These are phyloP conservation scores for Bruguiera gymnorhiza DNA, from an alignment of 345 rosid species.

Conservation along the genomic window DNA sequence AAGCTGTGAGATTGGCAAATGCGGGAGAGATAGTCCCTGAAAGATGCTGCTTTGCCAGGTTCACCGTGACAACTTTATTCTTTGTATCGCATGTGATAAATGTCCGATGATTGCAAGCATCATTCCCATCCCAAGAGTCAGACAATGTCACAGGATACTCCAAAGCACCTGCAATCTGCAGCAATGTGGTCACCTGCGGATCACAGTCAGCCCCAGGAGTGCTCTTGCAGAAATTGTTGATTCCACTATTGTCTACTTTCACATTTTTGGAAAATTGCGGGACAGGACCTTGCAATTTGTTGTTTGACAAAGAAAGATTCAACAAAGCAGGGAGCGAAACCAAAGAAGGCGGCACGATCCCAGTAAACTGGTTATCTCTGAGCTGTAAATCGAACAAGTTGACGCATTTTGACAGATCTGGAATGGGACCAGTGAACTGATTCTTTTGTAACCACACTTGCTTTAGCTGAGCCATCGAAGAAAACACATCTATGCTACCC, in stretches of 20 bases:
- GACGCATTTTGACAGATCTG: conserved; percentile 58
- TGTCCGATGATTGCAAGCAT: conserved; percentile 58
- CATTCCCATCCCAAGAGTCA: conserved; percentile 68
- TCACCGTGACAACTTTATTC: conserved; percentile 38
- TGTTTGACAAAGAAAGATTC: conserved; percentile 54
- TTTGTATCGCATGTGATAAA: conserved; percentile 48
- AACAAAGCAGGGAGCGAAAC: conserved; percentile 31
- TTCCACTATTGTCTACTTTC: conserved; percentile 17
- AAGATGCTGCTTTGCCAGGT: conserved; percentile 45
- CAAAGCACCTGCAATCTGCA: conserved; percentile 58
- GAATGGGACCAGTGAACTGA: conserved; percentile 65
- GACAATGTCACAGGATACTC: conserved; percentile 59
- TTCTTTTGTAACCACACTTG: conserved; percentile 77
- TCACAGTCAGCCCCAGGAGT: conserved; percentile 43
- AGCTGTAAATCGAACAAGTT: conserved; percentile 63
- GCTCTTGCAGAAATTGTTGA: conserved; percentile 46
- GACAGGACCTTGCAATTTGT: conserved; percentile 67
- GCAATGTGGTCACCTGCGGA: conserved; percentile 54
- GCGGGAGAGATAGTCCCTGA: conserved; percentile 62
- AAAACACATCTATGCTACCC: conserved; percentile 55
- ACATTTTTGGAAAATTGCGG: conserved; percentile 40
- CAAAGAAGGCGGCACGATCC: conserved; percentile 50
- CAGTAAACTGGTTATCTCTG: conserved; percentile 70
- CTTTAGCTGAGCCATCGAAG: conserved; percentile 47
- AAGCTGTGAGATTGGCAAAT: conserved; percentile 46